Evolutionary conservation across 2,329 filamentous ascomycete species (phyloP), one percentile per base, ranked within the genome.

Genomic region (Davidsoniella neocaledoniae): DNA sequence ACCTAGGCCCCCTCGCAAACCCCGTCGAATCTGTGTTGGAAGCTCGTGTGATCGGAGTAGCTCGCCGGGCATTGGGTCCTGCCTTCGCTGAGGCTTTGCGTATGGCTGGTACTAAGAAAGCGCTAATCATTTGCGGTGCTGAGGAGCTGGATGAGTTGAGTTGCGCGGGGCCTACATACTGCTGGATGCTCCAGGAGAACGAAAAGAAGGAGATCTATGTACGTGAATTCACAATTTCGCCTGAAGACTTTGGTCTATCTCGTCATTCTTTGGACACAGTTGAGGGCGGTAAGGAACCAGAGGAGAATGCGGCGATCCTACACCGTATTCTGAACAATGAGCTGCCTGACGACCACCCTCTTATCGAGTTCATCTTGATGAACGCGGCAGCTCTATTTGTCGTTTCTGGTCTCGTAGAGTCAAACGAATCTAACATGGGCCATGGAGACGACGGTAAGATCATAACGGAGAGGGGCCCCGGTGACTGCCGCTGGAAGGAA

Each of bases 71-170:
- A 57, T 78, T 98, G 17, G 91, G 90, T 1, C 82, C 81, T 2
- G 82, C 93, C 7, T 98, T 95, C 61, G 85, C 85, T 2, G 83
- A 94, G 57, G 86, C 90, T 0, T 68, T 98, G 47, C 74, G 73
- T 36, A 72, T 91, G 56, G 75, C 77, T 14, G 88, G 88, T 23
- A 79, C 78, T 40, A 78, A 70, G 55, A 96, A 95, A 64, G 88
- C 85, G 2, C 69, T 98, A 64, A 76, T 98, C 19, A 84, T 96
- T 16, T 98, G 90, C 61, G 91, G 91, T 41, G 82, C 84, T 56
- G 93, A 96, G 67, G 86, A 96, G 58, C 77, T 98, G 26, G 91
- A 98, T 62, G 91, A 98, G 68, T 77, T 98, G 54, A 91, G 84
- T 58, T 95, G 90, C 57, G 91, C 90, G 1, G 90, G 91, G 0